Percentiles rank a stretch among this genome's conserved stretches.
These are phyloP conservation scores for Allium cepa DNA, from an alignment of 106 monocot genomes.

Conservation along the genomic window DNA sequence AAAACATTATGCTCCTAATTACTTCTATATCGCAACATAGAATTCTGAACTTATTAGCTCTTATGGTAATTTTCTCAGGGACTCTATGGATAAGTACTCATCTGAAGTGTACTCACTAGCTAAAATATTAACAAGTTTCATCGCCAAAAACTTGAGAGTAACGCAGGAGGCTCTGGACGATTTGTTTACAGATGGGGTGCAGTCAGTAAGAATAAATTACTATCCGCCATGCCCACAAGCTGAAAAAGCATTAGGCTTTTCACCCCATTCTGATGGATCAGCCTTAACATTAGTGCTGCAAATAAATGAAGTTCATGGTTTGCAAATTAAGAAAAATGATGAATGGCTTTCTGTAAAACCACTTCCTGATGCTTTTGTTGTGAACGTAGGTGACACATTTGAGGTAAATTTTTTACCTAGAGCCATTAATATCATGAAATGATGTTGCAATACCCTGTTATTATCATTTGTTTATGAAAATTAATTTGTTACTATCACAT, in stretches of 20 bases:
- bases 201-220: neutral
- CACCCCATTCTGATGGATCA: neutral
- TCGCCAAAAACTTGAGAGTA: neutral
- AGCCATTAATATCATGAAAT: too few species aligned
- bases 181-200: neutral
- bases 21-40: too few species aligned
- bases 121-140: neutral
- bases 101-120: neutral
- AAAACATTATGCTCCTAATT: too few species aligned
- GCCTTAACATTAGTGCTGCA: constrained; percentile 3
- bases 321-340: constrained; percentile 9
- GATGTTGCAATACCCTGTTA: too few species aligned
- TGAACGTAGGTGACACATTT: too few species aligned
- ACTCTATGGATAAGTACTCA: neutral
- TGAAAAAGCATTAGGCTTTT: neutral
- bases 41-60: too few species aligned
- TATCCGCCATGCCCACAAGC: constrained; percentile 1
- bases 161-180: neutral
- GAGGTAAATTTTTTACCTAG: too few species aligned
- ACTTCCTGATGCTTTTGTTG: constrained; percentile 1
- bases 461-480: too few species aligned
- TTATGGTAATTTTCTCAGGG: neutral
- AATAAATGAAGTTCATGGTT: neutral
- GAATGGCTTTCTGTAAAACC: constrained; percentile 3
- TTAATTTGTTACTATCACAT: too few species aligned